Evolutionary conservation across 208 protist genomes (phyloP), one percentile per base, ranked within the genome.

Genomic region (Wallacemonas collosoma): DNA sequence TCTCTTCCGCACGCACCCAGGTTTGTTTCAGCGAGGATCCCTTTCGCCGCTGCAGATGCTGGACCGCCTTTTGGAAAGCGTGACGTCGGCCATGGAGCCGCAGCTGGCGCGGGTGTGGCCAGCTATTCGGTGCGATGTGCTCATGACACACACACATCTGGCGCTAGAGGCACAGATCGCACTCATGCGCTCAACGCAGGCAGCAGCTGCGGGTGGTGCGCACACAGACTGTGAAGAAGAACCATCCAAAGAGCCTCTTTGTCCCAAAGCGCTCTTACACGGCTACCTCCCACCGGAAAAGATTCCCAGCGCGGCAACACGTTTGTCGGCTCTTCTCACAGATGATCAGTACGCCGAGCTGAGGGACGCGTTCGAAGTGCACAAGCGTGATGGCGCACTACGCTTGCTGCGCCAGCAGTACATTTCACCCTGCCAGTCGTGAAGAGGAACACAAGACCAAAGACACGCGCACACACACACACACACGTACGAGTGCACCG

Each of bases 81-180:
- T 88, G 15, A 85, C 85, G 7, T 60, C 45, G 0, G 55, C 63
- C 11, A 45, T 80, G n/a, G 71, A 77, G 38, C 69, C 72, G 0
- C 68, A 63, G 50, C 58, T 93, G 43, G 47, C 57, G 17, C 14
- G 47, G 11, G 56, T 93, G 26, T 81, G 87, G 0, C 82, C 78
- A 12, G n/a, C 82, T 15, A 57, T 93, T 2, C 88, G 88, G 1
- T 87, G 86, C 66, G 90, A 95, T 73, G 86, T 95, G 47, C 67
- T 95, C 56, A 90, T 93, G 77, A 83, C 84, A 1, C 92, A 89
- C 65, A 74, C 76, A 7, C 64, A 67, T 26, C 78, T 81, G 58
- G 53, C 79, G 2, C 47, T 85, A 3, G 55, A 51, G 15, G 76
- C 84, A 68, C 87, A 91, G 68, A 38, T 68, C 44, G 69, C 67